Conservation (phyloP, 176 grass and related monocot species). For the Bromus sterilis region DNA sequence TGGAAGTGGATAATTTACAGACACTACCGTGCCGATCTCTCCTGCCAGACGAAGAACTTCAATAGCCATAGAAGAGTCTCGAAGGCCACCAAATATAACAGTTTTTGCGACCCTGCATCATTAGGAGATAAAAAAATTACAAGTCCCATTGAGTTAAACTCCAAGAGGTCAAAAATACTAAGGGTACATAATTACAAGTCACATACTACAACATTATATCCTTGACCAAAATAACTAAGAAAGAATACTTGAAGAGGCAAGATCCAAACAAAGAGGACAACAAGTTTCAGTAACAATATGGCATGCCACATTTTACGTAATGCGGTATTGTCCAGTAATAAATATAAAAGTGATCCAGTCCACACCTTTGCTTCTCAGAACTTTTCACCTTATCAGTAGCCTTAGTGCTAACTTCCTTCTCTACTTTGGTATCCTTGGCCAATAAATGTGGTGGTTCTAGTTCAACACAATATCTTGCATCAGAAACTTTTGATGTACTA, state of each 20-base stretch:
- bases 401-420: slow-evolving; percentile 11
- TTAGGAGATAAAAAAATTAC: neutral
- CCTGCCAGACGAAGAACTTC: slow-evolving; percentile 77
- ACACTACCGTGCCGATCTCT: slow-evolving; percentile 63
- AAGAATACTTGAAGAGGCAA: neutral
- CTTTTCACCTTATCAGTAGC: slow-evolving; percentile 32
- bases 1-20: slow-evolving; percentile 75
- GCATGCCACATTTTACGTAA: neutral
- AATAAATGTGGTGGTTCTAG: slow-evolving; percentile 7
- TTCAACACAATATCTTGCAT: slow-evolving; percentile 19
- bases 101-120: slow-evolving; percentile 75
- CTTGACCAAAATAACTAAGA: neutral
- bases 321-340: neutral
- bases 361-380: slow-evolving; percentile 94
- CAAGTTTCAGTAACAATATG: neutral
- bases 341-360: slow-evolving; percentile 6
- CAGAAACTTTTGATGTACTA: slow-evolving; percentile 3
- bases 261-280: neutral
- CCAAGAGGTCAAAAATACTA: neutral
- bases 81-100: slow-evolving; percentile 78
- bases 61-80: slow-evolving; percentile 50
- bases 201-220: neutral
- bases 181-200: no score
- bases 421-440: slow-evolving; percentile 9
- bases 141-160: neutral